These are phyloP conservation scores for Fusarium sp. DNA, from an alignment of 2,329 filamentous ascomycete species.

Conservation along the genomic window DNA sequence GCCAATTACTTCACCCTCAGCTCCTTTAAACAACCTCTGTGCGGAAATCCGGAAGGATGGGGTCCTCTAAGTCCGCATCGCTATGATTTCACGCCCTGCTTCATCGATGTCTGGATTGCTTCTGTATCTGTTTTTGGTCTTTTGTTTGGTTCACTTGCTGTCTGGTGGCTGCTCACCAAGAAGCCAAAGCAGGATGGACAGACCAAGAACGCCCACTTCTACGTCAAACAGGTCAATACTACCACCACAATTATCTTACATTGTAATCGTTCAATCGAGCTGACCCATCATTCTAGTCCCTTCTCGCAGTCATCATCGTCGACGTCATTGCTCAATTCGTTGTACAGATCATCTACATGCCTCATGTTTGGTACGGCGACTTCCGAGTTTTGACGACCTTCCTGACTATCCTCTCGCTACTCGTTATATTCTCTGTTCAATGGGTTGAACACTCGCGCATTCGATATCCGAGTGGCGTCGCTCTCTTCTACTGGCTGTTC, in stretches of 20 bases:
- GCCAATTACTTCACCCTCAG: slow-evolving; percentile 69
- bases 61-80: slow-evolving; percentile 87
- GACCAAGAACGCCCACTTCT: slow-evolving; percentile 91
- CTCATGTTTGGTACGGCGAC: slow-evolving; percentile 78
- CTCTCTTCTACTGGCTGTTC: slow-evolving; percentile 92
- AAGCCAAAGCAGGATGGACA: slow-evolving; percentile 71
- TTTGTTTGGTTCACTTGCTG: slow-evolving; percentile 77
- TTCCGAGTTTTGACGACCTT: slow-evolving; percentile 88
- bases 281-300: slow-evolving; percentile 50
- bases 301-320: slow-evolving; percentile 74
- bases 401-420: slow-evolving; percentile 76
- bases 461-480: slow-evolving; percentile 86
- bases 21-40: slow-evolving; percentile 75
- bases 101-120: slow-evolving; percentile 90
- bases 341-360: slow-evolving; percentile 78
- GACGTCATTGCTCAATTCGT: slow-evolving; percentile 77
- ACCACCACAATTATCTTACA: not conserved
- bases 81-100: slow-evolving; percentile 97
- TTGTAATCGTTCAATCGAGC: slow-evolving; percentile 10
- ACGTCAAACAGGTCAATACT: slow-evolving; percentile 81
- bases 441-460: slow-evolving; percentile 87
- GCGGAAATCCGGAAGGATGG: slow-evolving; percentile 93
- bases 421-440: slow-evolving; percentile 81
- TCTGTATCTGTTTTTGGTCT: slow-evolving; percentile 83
- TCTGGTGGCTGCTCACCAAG: slow-evolving; percentile 82